Percentiles rank a stretch among this genome's conserved stretches.
phyloP scores from a whole-genome alignment of 108 stramenopile genomes.

The Nannochloropsis oceanica region DNA sequence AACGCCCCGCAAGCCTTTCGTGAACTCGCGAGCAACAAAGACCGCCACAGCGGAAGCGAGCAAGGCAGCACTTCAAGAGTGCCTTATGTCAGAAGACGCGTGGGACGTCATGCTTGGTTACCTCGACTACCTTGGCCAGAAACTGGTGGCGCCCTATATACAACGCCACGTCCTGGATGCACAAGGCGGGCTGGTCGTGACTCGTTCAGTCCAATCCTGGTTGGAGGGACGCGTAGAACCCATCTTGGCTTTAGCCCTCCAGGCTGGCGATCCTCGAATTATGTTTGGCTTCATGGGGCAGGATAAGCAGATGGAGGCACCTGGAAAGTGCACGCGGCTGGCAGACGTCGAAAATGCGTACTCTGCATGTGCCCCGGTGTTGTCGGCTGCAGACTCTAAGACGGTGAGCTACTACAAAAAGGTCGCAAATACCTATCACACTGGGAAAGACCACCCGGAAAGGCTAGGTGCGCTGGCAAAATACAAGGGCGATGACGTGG shows the following conservation, averaged over 20 bases:
- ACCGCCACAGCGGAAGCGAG: background rate
- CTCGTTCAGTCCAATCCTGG: background rate
- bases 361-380: background rate
- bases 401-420: background rate
- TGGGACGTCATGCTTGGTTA: background rate
- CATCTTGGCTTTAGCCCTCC: background rate
- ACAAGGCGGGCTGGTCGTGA: background rate
- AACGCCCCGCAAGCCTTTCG: background rate
- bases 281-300: background rate
- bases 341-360: background rate
- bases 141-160: background rate
- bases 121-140: background rate
- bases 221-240: background rate
- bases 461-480: background rate
- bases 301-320: background rate
- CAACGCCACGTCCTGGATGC: background rate
- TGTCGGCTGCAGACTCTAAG: background rate
- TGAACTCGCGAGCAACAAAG: background rate
- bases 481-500: background rate
- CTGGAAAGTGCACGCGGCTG: background rate
- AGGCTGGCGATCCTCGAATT: background rate
- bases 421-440: background rate
- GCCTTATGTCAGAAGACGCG: background rate
- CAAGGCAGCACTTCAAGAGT: background rate
- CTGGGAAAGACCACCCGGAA: background rate